A percentile compares a stretch with the other conserved stretches of the same genome.
phyloP scores from a whole-genome alignment of 1,139 yeast species.

The Hemisphaericaspora subhashii region DNA sequence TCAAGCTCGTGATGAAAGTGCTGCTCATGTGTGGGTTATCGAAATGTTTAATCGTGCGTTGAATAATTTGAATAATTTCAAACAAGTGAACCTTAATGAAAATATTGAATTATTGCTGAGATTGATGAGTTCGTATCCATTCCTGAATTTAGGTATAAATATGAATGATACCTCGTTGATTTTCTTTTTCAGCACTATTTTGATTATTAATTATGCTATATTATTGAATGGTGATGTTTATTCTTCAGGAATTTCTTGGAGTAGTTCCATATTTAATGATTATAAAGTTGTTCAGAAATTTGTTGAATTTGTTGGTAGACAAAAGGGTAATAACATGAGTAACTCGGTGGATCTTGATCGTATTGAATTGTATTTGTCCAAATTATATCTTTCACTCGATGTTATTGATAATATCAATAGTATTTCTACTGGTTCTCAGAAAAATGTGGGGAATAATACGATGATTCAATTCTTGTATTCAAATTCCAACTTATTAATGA shows the following conservation, averaged over 20 bases:
- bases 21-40: slow-evolving; percentile 32
- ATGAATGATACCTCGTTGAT: slow-evolving; percentile 33
- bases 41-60: slow-evolving; percentile 54
- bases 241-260: slow-evolving; percentile 53
- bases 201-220: slow-evolving; percentile 55
- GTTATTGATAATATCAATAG: slow-evolving; percentile 58
- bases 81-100: slow-evolving; percentile 29
- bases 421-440: slow-evolving; percentile 59
- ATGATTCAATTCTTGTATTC: slow-evolving; percentile 18
- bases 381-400: slow-evolving; percentile 48
- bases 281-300: slow-evolving; percentile 49
- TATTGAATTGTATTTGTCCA: slow-evolving; percentile 44
- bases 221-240: slow-evolving; percentile 59
- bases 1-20: slow-evolving; percentile 30
- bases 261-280: slow-evolving; percentile 60
- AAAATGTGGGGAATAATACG: slow-evolving; percentile 21
- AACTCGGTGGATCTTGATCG: slow-evolving; percentile 32
- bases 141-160: slow-evolving; percentile 21
- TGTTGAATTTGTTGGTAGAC: slow-evolving; percentile 17
- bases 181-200: slow-evolving; percentile 47
- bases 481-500: slow-evolving; percentile 6
- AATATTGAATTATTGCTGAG: slow-evolving; percentile 40
- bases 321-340: slow-evolving; percentile 11
- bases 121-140: slow-evolving; percentile 47
- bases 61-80: slow-evolving; percentile 44